Base-by-base conservation (phyloP, 805 yeast species). In the Wickerhamiella australiensis region DNA sequence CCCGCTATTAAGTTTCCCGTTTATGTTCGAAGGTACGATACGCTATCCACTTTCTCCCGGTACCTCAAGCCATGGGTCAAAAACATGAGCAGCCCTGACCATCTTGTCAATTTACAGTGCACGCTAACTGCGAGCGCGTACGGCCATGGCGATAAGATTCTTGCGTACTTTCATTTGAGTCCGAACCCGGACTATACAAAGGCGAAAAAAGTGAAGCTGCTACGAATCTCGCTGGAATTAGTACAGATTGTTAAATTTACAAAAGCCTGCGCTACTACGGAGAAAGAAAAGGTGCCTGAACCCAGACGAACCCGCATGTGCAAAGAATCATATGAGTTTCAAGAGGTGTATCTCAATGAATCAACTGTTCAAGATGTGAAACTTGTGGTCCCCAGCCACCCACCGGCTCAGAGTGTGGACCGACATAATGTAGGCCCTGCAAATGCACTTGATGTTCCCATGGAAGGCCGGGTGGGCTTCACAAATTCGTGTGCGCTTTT, bases 141-240 rank as follows among this genome's bases (percentile, higher is more conserved):
- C 46, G 73, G 73, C 3, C 72, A 72, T 2, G 60, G 65, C 8
- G 73, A 68, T 50, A 48, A 50, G 13, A 49, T 68, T 1, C 52
- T 53, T 3, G 59, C 64, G n/a, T 54, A 51, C 37, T 42, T 66
- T 43, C 60, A 57, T 26, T 54, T 67, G 2, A 43, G 51, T n/a
- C 65, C 68, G 12, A 69, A 69, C 47, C 60, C 58, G 3, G 72
- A 68, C 53, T 60, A 65, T 62, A 50, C 61, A n/a, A 62, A 63
- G 53, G 58, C 69, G 5, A 56, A 58, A 41, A 64, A 63, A 50
- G 68, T 67, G 41, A 64, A 62, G 52, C 54, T 69, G n/a, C 60
- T 61, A 45, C 59, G 65, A 26, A 37, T 67, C 6, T 57, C 65
- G 6, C 53, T 65, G 47, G 66, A 65, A 53, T 52, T 68, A 3